Conservation (phyloP, 23 red algal genomes). For the Gracilariopsis chorda region DNA sequence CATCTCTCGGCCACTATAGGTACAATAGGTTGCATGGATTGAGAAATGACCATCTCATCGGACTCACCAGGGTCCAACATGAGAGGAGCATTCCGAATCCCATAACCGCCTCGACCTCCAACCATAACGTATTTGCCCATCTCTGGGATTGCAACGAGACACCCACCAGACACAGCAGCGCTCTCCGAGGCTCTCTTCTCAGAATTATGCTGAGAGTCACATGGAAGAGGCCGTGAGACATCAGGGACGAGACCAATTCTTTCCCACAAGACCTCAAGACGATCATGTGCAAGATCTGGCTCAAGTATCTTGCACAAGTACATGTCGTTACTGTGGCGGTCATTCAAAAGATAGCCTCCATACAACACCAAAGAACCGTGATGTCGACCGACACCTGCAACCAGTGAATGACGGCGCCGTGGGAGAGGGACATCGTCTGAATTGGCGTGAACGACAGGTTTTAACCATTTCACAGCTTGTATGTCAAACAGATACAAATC, state of each 20-base stretch:
- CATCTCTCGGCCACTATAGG: not conserved
- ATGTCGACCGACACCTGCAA: constrained; percentile 41
- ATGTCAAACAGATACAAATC: constrained; percentile 39
- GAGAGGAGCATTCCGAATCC: constrained; percentile 5
- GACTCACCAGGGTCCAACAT: constrained; percentile 10
- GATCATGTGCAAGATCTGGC: not conserved
- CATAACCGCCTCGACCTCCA: constrained; percentile 23
- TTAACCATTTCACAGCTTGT: not conserved
- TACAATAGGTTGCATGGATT: not conserved
- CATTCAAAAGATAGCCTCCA: constrained; percentile 20
- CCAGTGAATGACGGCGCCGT: constrained; percentile 32
- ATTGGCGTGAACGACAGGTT: not conserved
- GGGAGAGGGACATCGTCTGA: not conserved
- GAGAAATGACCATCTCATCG: not conserved
- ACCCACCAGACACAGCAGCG: constrained; percentile 8
- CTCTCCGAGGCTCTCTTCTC: not conserved
- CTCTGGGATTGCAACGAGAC: constrained; percentile 14
- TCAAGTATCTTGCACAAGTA: constrained; percentile 25
- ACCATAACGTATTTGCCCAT: constrained; percentile 48
- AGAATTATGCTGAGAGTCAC: not conserved
- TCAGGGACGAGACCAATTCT: not conserved
- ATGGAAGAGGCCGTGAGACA: not conserved
- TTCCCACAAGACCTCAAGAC: constrained; percentile 17
- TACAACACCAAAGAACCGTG: constrained; percentile 13
- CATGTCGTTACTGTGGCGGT: constrained; percentile 7